These are phyloP conservation scores for Corylus avellana DNA, from an alignment of 306 rosid species.

Conservation along the genomic window DNA sequence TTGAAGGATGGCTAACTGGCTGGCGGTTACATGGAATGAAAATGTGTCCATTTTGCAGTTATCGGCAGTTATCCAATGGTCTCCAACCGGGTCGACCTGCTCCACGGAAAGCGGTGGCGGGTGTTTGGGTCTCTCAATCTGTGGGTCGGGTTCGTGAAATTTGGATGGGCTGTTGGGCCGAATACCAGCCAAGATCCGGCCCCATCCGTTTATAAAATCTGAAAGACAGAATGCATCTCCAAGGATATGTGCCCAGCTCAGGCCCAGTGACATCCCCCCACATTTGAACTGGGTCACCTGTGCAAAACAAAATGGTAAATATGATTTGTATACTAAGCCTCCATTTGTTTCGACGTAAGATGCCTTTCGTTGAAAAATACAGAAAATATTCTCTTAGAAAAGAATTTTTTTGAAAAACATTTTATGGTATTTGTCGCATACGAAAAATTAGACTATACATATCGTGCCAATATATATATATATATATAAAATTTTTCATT, in stretches of 20 bases:
- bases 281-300: slow-evolving; percentile 67
- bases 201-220: slow-evolving; percentile 50
- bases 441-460: too few relatives aligned
- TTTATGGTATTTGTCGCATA: too few relatives aligned
- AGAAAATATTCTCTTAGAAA: too few relatives aligned
- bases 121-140: not conserved
- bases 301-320: not conserved
- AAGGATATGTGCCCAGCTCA: slow-evolving; percentile 80
- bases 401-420: too few relatives aligned
- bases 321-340: too few relatives aligned
- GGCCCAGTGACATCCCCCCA: slow-evolving; percentile 74
- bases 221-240: slow-evolving; percentile 66
- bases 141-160: slow-evolving; percentile 24
- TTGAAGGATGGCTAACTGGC: slow-evolving; percentile 48
- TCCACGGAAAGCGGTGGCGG: slow-evolving; percentile 39
- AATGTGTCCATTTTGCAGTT: slow-evolving; percentile 64
- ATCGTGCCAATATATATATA: too few relatives aligned
- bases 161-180: slow-evolving; percentile 13
- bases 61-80: slow-evolving; percentile 67
- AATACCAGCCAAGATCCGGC: slow-evolving; percentile 23
- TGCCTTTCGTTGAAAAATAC: too few relatives aligned
- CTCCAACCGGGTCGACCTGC: slow-evolving; percentile 68
- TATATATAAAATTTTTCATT: too few relatives aligned
- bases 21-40: slow-evolving; percentile 50
- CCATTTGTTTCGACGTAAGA: too few relatives aligned